Conservation (phyloP, 805 yeast genomes). For the Metschnikowia baotianmanensis region DNA sequence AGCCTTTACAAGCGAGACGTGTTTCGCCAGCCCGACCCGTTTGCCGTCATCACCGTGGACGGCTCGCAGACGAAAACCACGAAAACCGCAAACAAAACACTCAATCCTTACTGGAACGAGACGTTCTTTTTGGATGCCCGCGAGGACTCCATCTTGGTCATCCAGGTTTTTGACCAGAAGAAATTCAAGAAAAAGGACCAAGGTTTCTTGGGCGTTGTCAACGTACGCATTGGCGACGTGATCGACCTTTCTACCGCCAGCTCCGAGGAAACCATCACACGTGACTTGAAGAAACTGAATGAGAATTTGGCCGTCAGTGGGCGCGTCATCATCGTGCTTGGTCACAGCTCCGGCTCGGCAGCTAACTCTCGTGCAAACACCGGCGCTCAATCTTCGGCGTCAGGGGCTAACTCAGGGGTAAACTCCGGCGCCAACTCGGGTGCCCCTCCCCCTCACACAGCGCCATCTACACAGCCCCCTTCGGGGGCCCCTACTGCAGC, state of each 20-base stretch:
- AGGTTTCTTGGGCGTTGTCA: slow-evolving; percentile 95
- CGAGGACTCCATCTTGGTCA: slow-evolving; percentile 81
- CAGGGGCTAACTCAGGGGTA: slow-evolving; percentile 16
- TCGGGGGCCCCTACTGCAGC: slow-evolving; percentile 6
- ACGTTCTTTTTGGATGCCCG: slow-evolving; percentile 73
- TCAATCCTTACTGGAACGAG: slow-evolving; percentile 98
- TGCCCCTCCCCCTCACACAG: slow-evolving; percentile 18
- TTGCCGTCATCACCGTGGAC: slow-evolving; percentile 96
- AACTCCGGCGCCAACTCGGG: not conserved
- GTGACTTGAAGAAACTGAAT: slow-evolving; percentile 88
- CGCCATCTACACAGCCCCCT: too few relatives aligned
- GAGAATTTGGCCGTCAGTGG: slow-evolving; percentile 94
- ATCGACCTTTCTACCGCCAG: slow-evolving; percentile 56
- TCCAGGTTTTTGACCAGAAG: slow-evolving; percentile 95
- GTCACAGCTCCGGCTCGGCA: slow-evolving; percentile 38
- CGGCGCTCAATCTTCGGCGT: slow-evolving; percentile 21
- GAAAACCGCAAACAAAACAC: slow-evolving; percentile 85
- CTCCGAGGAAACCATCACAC: slow-evolving; percentile 82
- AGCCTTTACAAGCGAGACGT: slow-evolving; percentile 93
- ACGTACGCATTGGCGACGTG: slow-evolving; percentile 84
- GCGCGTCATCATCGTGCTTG: slow-evolving; percentile 73
- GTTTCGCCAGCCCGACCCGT: slow-evolving; percentile 95
- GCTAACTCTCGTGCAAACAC: slow-evolving; percentile 8
- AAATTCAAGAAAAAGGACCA: slow-evolving; percentile 98
- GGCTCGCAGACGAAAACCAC: slow-evolving; percentile 96